Evolutionary conservation across 208 protist species (phyloP), one percentile per base, ranked within the genome.

Genomic region (Trypanosoma conorhini): DNA sequence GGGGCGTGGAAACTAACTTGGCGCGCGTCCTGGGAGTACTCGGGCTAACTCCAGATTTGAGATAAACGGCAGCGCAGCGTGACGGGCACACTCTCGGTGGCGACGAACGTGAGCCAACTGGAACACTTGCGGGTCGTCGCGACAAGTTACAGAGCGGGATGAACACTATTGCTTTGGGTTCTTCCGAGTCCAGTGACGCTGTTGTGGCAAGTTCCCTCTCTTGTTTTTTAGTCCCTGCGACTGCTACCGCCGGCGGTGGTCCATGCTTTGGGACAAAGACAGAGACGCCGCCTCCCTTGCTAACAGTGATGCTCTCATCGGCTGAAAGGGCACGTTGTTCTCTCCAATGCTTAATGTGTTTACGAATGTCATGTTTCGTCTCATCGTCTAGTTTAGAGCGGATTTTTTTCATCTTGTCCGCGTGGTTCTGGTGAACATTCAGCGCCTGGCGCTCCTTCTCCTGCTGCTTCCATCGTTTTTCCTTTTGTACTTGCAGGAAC

Each of bases 261-360:
- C 19, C 19, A 5, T 19, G 40, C 44, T 65, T 66, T 46, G 74
- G 68, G n/a, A 54, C 44, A 21, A 92, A 72, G 46, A 89, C 84
- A 9, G 83, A 52, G 8, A 89, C 80, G 19, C 79, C 82, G 44
- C 73, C 74, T 12, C 79, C 57, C 44, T 81, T 79, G 31, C 67
- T 82, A 44, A 86, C 77, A n/a, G 79, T 50, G 38, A 74, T 65
- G 42, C 85, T 87, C 33, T 67, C 74, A 9, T 75, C 77, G 19
- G 52, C 73, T 31, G 35, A 42, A 21, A 35, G 21, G 5, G 26
- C 46, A n/a, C 57, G 44, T 33, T 80, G 65, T 31, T 70, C 35
- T 21, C 28, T 61, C 80, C 80, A 85, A n/a, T 78, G 64, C 51
- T 72, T 71, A 51, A 85, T 64, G 62, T 80, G 63, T 38, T 57